Base-by-base conservation (phyloP, 768 basidiomycete genomes). In the Boletellus emodensis region DNA sequence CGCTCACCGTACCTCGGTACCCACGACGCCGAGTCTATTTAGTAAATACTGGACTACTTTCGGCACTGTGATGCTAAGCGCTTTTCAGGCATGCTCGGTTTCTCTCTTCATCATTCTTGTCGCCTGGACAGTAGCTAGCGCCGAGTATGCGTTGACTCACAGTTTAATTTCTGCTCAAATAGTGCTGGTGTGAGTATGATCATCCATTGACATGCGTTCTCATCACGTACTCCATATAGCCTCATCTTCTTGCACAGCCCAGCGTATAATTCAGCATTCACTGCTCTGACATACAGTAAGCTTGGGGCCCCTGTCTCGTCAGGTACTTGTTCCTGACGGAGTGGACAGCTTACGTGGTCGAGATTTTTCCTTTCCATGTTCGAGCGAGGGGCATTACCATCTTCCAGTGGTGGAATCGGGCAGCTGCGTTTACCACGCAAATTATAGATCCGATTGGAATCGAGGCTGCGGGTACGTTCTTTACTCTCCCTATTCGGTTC, bases 341-440 rank as follows among this genome's bases (percentile, higher is more conserved):
- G 10, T 30, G 30, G 30, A 32, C 55, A 82, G 82, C 82, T 5
- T 83, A 73, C 74, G 64, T 84, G 52, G 82, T 84, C n/a, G 84
- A 85, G 58, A 60, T 85, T 28, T 84, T 85, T 72, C 83, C 84
- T 0, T 85, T 73, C 69, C 77, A 81, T 53, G 75, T 75, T 26
- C 80, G 84, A 49, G 76, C 83, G 2, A 79, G 76, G 62, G 84
- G 84, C 35, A 75, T 85, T 46, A 68, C 82, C 4, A 59, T 84
- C 14, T 84, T 81, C 71, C 81, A 84, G 55, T 79, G 74, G 72
- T 80, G 77, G 63, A 70, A 74, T 40, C 77, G 81, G 11, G 64
- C 72, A 2, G 57, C 32, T 3, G 44, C 14, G 14, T 63, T 63
- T 35, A 6, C 57, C 30, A 40, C 5, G 6, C 48, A 52, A 9